Base-by-base conservation (phyloP, 164 flowering plant genomes). In the Aristolochia contorta region DNA sequence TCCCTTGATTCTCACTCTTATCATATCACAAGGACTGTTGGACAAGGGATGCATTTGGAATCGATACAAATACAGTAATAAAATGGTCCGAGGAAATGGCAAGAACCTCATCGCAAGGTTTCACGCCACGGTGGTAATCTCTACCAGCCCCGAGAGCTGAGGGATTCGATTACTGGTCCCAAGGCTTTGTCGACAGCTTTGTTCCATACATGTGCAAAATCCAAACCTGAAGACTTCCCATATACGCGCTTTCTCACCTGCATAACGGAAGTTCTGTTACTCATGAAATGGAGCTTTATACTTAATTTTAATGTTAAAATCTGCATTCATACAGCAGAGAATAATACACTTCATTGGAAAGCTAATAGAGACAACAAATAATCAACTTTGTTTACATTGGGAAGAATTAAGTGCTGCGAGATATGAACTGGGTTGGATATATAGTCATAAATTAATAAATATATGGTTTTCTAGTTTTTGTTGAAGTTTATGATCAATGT, bases 101-200 rank as follows among this genome's bases (percentile, higher is more conserved):
- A 49, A 18, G 21, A 49, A 49, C n/a, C 20, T 16, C 16, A 5
- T 18, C 6, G 16, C 27, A 54, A 12, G 27, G 23, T 5, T 23
- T 30, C 24, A 14, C 22, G 4, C 25, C n/a, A 20, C 32, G 16
- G 10, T 21, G 32, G 20, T 12, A 9, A 30, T 3, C 24, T 69
- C 78, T 84, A 90, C 90, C 90, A 85, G 54, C 86, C 85, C 21
- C 84, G 89, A 13, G 88, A 82, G 72, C 87, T 78, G 61, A 87
- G 81, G 57, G 74, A 72, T 48, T 71, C 68, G 59, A 87, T 80
- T 37, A 81, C 72, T 19, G 87, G 84, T 63, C 84, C 83, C 33
- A 89, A 67, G 1, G 83, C 78, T 75, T 68, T 72, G 59, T 87
- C 91, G 61, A 87, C 85, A 47, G 81, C 63, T 72, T 75, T 84